Evolutionary conservation across 2,329 filamentous ascomycete genomes (phyloP).

Genomic region (Phaeosphaeriaceae sp.): DNA sequence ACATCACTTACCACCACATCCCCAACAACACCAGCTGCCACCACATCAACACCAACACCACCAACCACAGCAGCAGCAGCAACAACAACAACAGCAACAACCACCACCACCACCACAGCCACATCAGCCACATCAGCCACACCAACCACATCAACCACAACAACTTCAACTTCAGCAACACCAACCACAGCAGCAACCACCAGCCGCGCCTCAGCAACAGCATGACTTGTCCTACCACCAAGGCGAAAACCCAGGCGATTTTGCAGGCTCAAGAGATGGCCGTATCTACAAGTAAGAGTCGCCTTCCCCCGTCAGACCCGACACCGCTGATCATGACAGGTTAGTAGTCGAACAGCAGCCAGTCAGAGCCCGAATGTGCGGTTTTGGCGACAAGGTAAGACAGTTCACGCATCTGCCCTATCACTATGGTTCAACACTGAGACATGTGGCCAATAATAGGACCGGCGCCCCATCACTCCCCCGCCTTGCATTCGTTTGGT

Average conservation of each 20-base stretch:
- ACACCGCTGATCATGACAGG: constrained; percentile 51
- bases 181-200: constrained; percentile 3
- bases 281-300: constrained; percentile 17
- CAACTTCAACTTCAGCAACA: constrained; percentile 5
- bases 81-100: constrained; percentile 3
- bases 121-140: constrained; percentile 4
- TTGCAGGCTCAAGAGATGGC: constrained; percentile 11
- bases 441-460: constrained; percentile 59
- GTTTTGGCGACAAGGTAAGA: constrained; percentile 92
- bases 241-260: constrained; percentile 7
- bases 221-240: constrained; percentile 23
- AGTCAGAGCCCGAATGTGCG: constrained; percentile 93
- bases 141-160: constrained; percentile 2
- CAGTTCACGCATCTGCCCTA: constrained; percentile 17
- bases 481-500: constrained; percentile 89
- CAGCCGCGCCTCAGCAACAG: constrained; percentile 6
- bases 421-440: constrained; percentile 31
- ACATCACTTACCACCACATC: constrained; percentile 10
- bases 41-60: constrained; percentile 9
- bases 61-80: not conserved
- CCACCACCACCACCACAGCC: constrained; percentile 6
- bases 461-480: constrained; percentile 93
- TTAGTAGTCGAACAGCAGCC: constrained; percentile 89
- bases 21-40: not conserved
- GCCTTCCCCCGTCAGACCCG: not conserved